Base-by-base conservation (phyloP, 2,329 filamentous ascomycete species). In the Colletotrichum phormii region DNA sequence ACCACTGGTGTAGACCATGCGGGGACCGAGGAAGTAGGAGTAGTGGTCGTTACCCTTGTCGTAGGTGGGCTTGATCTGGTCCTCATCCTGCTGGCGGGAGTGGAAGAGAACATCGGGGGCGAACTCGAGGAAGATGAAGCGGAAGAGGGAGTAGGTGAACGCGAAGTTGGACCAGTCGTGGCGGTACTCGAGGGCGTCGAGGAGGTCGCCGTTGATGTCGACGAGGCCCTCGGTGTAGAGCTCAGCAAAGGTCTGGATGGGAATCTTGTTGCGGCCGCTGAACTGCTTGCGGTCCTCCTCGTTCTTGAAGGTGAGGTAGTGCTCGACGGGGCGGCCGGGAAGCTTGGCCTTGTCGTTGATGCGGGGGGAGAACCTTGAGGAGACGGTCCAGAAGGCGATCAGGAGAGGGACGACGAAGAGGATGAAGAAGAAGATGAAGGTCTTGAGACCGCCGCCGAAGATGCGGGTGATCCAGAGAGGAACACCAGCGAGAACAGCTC, bases 41-140 rank as follows among this genome's bases (percentile, higher is more conserved):
- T 99, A 99, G 86, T 98, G 98, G 85, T 98, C 97, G 82, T 99
- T 95, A 81, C 97, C 97, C 76, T 95, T 93, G 89, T 98, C 97
- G 85, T 99, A 99, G 87, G 98, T 95, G 83, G 95, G 95, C 81
- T 95, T 95, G 70, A 98, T 95, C 86, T 98, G 97, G 84, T 98
- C 96, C 89, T 98, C 95, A 78, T 98, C 96, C 86, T 98, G 95
- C 71, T 94, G 95, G 71, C 95, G 91, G 78, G 94, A 95, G 88
- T 98, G 96, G 89, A 98, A 92, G 79, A 98, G 92, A 75, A 97
- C 90, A 83, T 98, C 96, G 59, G 94, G 94, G 75, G 97, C 91
- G 87, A 98, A 94, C 82, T 91, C 92, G 74, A 94, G 92, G 78
- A 98, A 86, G 85, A 98, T 95, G 86, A 92, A 95, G 86, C 93